phyloP scores from a whole-genome alignment of 768 basidiomycete genomes.

The Tubosaeta sp. region DNA sequence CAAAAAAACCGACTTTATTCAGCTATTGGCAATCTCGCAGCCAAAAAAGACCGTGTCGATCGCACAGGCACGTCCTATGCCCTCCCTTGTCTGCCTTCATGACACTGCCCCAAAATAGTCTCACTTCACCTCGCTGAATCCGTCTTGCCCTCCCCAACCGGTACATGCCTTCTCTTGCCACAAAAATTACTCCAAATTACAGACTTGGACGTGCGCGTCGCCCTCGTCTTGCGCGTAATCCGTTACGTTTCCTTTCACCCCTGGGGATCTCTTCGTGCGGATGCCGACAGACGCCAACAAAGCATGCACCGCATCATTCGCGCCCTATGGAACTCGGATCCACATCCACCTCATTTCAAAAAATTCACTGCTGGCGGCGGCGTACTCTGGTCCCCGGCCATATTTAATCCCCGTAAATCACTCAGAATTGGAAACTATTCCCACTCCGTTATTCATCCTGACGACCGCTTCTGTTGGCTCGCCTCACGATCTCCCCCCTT shows the following conservation, averaged over 20 bases:
- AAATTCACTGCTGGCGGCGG: slow-evolving; percentile 55
- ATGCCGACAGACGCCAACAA: slow-evolving; percentile 47
- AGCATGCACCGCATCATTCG: slow-evolving; percentile 46
- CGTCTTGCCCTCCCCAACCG: slow-evolving; percentile 41
- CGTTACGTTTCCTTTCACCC: slow-evolving; percentile 70
- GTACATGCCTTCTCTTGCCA: slow-evolving; percentile 47
- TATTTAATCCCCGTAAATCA: slow-evolving; percentile 24
- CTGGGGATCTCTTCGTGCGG: slow-evolving; percentile 69
- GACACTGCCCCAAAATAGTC: slow-evolving; percentile 38
- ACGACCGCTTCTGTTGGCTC: slow-evolving; percentile 50
- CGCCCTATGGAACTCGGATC: slow-evolving; percentile 42
- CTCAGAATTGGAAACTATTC: slow-evolving; percentile 19
- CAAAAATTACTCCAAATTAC: slow-evolving; percentile 31
- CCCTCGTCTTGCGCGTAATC: slow-evolving; percentile 51
- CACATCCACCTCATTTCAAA: slow-evolving; percentile 17
- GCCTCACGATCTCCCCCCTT: slow-evolving; percentile 55
- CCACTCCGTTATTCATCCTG: slow-evolving; percentile 7
- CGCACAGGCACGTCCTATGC: slow-evolving; percentile 36
- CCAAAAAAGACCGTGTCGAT: slow-evolving; percentile 39
- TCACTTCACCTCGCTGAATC: slow-evolving; percentile 36
- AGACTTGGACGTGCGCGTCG: slow-evolving; percentile 34
- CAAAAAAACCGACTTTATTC: slow-evolving; percentile 36
- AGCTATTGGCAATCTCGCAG: slow-evolving; percentile 35
- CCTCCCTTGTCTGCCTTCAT: neutral
- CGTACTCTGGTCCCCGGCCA: slow-evolving; percentile 60